phyloP scores from a whole-genome alignment of 139 green algal species.

The Tetraselmis chui region DNA sequence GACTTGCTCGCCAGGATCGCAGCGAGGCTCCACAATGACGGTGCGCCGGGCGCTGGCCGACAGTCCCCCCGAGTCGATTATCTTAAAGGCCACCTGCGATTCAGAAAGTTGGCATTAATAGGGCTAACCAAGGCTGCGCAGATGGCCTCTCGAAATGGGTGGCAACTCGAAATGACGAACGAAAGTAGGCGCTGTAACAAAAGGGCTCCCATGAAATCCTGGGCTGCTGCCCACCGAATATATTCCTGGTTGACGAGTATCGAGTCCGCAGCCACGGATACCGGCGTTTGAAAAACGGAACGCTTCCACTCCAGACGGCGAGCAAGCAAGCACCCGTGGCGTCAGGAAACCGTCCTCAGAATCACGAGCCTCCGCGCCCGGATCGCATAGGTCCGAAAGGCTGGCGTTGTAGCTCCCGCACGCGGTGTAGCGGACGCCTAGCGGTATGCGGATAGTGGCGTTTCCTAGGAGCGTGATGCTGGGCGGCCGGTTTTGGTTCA shows the following conservation, averaged over 20 bases:
- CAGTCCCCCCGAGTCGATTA: not conserved
- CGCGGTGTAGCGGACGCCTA: not conserved
- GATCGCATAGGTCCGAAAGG: not conserved
- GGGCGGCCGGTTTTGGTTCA: not conserved
- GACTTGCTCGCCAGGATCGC: not conserved
- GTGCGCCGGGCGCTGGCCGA: not conserved
- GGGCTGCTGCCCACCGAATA: too few relatives aligned
- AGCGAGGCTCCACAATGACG: not conserved
- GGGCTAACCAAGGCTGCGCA: too few relatives aligned
- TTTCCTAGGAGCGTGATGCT: not conserved
- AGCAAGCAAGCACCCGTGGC: not conserved
- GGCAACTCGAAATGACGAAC: too few relatives aligned
- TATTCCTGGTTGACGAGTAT: not conserved
- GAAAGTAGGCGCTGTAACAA: too few relatives aligned
- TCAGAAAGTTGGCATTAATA: too few relatives aligned
- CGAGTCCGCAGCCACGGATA: not conserved
- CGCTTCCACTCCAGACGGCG: not conserved
- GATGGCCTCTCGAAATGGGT: too few relatives aligned
- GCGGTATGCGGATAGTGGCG: not conserved
- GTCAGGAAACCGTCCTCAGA: not conserved
- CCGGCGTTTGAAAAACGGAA: not conserved
- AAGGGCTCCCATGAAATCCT: too few relatives aligned
- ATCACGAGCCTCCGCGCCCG: not conserved
- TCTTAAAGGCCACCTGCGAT: not conserved
- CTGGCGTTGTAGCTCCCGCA: not conserved